Conservation (phyloP, 305 asterid genomes). For the Fraxinus albicans region DNA sequence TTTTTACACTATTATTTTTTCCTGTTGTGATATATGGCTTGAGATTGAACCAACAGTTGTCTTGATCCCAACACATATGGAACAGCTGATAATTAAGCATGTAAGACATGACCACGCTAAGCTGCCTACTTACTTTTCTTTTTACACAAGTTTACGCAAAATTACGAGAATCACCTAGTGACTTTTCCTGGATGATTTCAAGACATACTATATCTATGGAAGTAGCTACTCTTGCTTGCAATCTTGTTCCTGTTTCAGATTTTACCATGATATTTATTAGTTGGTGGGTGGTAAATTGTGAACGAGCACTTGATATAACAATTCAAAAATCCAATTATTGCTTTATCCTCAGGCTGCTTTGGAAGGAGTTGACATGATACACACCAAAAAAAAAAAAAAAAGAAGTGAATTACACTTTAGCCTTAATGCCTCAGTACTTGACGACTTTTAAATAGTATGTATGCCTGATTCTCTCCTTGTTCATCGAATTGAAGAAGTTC, state of each 20-base stretch:
- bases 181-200: not conserved
- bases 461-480: not conserved
- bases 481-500: not conserved
- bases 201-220: not conserved
- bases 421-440: not conserved
- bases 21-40: not conserved
- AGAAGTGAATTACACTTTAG: not conserved
- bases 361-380: not conserved
- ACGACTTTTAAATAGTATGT: not conserved
- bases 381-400: no score
- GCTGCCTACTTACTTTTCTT: not conserved
- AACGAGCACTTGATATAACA: not conserved
- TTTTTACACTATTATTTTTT: no score
- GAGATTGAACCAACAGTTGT: not conserved
- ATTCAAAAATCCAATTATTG: not conserved
- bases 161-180: not conserved
- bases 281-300: not conserved
- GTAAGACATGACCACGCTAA: not conserved
- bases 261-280: not conserved
- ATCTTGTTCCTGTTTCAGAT: not conserved
- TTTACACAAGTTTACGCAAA: not conserved
- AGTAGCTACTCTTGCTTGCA: not conserved
- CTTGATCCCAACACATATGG: not conserved
- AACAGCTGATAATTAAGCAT: not conserved
- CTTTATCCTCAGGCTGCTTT: not conserved